phyloP scores from a whole-genome alignment of 2,329 filamentous ascomycete genomes.

The Tolypocladium guangdongense region DNA sequence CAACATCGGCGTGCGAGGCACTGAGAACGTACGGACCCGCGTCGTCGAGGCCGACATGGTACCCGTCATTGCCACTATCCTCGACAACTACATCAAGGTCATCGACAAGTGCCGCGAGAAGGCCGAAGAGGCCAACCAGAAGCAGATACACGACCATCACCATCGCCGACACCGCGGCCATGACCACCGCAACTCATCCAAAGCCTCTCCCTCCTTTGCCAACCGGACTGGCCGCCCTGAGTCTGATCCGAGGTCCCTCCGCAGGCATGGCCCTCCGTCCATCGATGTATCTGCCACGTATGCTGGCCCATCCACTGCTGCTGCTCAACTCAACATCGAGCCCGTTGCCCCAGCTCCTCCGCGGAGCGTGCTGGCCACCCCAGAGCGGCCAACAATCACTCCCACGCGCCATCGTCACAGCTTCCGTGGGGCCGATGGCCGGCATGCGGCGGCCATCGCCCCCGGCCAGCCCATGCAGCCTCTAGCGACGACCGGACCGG shows the following conservation, averaged over 20 bases:
- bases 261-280: slow-evolving; percentile 71
- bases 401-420: slow-evolving; percentile 37
- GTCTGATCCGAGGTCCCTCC: slow-evolving; percentile 49
- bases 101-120: slow-evolving; percentile 85
- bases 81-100: slow-evolving; percentile 97
- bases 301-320: slow-evolving; percentile 24
- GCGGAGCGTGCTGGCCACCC: slow-evolving; percentile 4
- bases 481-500: slow-evolving; percentile 53
- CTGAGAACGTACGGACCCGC: slow-evolving; percentile 83
- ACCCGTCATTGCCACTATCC: slow-evolving; percentile 92
- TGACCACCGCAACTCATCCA: slow-evolving; percentile 36
- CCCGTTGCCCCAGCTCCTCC: slow-evolving; percentile 5
- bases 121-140: slow-evolving; percentile 70
- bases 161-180: slow-evolving; percentile 37
- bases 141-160: slow-evolving; percentile 45
- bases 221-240: slow-evolving; percentile 43
- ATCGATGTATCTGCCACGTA: slow-evolving; percentile 37
- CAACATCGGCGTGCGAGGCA: slow-evolving; percentile 94
- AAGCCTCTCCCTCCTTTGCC: slow-evolving; percentile 38
- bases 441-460: slow-evolving; percentile 36
- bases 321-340: slow-evolving; percentile 14
- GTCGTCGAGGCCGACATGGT: slow-evolving; percentile 99
- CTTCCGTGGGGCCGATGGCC: slow-evolving; percentile 39
- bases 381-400: slow-evolving; percentile 9
- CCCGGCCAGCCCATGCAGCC: slow-evolving; percentile 45